Evolutionary conservation across 306 rosid genomes (phyloP).

Genomic region (Abrus precatorius): DNA sequence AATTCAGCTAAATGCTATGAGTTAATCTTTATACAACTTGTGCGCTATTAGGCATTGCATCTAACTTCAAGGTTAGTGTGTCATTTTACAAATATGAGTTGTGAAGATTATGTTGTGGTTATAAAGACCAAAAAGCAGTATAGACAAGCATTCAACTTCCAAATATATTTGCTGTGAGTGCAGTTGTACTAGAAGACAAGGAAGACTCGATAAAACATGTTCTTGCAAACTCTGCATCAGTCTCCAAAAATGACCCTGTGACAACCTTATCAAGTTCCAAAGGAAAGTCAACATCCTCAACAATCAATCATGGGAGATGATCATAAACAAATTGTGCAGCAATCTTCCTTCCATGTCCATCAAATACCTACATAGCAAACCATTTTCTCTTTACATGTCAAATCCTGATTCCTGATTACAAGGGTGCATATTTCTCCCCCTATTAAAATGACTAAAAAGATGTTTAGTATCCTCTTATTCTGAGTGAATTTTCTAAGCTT

Average conservation of each 20-base stretch:
- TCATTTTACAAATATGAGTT: background rate
- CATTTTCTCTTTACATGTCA: constrained; percentile 41
- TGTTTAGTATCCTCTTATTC: background rate
- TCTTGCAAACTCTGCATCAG: constrained; percentile 84
- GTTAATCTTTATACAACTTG: background rate
- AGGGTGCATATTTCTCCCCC: background rate
- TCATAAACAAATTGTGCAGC: constrained; percentile 93
- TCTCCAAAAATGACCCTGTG: constrained; percentile 79
- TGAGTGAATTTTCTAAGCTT: background rate
- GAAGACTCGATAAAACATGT: constrained; percentile 69
- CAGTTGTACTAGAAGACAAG: constrained; percentile 92
- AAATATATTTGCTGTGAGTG: constrained; percentile 88
- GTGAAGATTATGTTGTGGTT: background rate
- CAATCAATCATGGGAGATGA: constrained; percentile 83
- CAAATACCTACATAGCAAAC: constrained; percentile 76
- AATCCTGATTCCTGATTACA: background rate
- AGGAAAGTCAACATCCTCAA: constrained; percentile 91
- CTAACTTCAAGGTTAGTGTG: background rate
- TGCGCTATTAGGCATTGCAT: background rate
- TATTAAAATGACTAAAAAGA: background rate
- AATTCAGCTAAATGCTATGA: background rate
- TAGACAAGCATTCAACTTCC: constrained; percentile 68
- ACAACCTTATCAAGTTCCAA: constrained; percentile 92
- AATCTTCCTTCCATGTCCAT: constrained; percentile 91
- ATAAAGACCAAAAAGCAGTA: constrained; percentile 8